Evolutionary conservation across 441 rosid species (phyloP).

Genomic region (Omphalea diandra): DNA sequence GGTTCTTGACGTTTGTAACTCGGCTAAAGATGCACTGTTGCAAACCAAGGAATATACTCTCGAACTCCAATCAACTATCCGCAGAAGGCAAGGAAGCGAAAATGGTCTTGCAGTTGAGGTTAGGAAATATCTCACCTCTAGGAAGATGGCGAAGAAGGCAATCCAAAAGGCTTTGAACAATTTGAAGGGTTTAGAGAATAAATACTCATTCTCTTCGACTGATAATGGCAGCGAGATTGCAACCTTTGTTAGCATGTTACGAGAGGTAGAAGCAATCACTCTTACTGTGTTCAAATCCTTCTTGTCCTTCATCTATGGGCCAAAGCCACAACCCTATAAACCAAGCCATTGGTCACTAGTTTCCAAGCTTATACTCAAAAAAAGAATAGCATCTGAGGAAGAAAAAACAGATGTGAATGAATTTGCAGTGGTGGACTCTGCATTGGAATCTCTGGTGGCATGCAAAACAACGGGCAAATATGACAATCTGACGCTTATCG

Average conservation of each 20-base stretch:
- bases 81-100: conserved; percentile 31
- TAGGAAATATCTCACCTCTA: conserved; percentile 27
- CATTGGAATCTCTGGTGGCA: conserved; percentile 18
- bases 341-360: conserved; percentile 31
- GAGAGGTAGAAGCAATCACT: conserved; percentile 33
- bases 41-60: conserved; percentile 28
- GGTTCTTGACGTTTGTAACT: conserved; percentile 36
- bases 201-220: not conserved
- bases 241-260: conserved; percentile 9
- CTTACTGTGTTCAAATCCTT: conserved; percentile 33
- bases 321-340: conserved; percentile 25
- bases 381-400: conserved; percentile 24
- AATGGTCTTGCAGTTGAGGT: conserved; percentile 26
- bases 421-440: conserved; percentile 31
- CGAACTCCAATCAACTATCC: conserved; percentile 28
- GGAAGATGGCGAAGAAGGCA: conserved; percentile 34
- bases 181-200: conserved; percentile 26
- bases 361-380: conserved; percentile 38
- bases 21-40: conserved; percentile 36
- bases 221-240: conserved; percentile 15
- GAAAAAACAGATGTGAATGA: conserved; percentile 22
- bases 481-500: conserved; percentile 17
- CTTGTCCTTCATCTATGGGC: conserved; percentile 30
- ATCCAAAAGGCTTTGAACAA: conserved; percentile 30
- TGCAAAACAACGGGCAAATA: conserved; percentile 23